phyloP scores from a whole-genome alignment of 495 filamentous ascomycete species.

The Durotheca rogersii region DNA sequence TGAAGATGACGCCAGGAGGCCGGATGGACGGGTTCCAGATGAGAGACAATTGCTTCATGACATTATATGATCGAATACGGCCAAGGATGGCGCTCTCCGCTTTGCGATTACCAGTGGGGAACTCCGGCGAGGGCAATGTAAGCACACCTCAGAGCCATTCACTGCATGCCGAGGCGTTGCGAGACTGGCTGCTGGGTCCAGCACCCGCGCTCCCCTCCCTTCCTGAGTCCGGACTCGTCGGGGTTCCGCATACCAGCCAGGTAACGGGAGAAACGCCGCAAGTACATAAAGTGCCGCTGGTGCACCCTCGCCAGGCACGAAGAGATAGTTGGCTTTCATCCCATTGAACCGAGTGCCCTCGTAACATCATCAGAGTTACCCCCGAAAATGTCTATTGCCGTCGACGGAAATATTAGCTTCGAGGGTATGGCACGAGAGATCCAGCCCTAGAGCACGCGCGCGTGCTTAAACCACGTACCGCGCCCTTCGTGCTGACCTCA shows the following conservation, averaged over 20 bases:
- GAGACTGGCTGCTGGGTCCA: neutral
- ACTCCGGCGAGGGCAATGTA: conserved; percentile 19
- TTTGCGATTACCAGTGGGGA: conserved; percentile 23
- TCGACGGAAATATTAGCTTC: conserved; percentile 30
- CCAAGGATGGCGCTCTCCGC: neutral
- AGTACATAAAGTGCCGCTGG: conserved; percentile 8
- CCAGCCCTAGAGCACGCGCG: neutral
- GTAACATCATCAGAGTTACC: neutral
- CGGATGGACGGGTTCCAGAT: neutral
- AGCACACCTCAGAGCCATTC: neutral
- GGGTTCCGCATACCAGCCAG: conserved; percentile 11
- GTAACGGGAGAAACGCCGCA: neutral
- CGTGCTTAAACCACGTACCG: neutral
- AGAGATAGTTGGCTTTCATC: neutral
- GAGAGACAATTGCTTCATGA: neutral
- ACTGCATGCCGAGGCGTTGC: conserved; percentile 7
- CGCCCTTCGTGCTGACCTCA: conserved; percentile 13
- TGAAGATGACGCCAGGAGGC: neutral
- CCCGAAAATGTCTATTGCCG: conserved; percentile 17
- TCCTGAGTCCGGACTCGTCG: conserved; percentile 18
- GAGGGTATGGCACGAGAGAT: conserved; percentile 24
- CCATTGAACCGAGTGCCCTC: neutral
- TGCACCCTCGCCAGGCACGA: neutral
- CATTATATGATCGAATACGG: neutral
- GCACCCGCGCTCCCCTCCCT: neutral